These are phyloP conservation scores for Colletotrichum nymphaeae DNA, from an alignment of 2,329 filamentous ascomycete genomes.

Conservation along the genomic window DNA sequence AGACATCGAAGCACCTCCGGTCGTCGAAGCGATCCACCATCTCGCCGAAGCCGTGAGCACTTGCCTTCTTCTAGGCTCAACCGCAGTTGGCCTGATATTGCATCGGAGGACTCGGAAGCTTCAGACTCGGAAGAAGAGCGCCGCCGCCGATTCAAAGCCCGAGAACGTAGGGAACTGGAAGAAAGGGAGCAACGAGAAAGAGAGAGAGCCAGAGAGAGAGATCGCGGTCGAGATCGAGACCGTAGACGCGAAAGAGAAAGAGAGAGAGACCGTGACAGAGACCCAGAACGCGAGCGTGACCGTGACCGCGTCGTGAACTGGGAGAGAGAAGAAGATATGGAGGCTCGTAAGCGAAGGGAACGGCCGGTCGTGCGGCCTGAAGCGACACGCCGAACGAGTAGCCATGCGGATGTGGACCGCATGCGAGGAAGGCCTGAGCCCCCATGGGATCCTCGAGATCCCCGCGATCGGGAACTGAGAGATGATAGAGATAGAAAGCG, in stretches of 20 bases:
- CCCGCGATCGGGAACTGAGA: constrained; percentile 32
- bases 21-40: constrained; percentile 37
- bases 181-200: constrained; percentile 47
- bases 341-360: constrained; percentile 45
- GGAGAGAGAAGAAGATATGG: constrained; percentile 47
- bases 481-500: constrained; percentile 37
- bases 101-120: constrained; percentile 50
- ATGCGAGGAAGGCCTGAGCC: constrained; percentile 30
- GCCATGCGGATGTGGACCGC: constrained; percentile 61
- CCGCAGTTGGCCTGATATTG: constrained; percentile 54
- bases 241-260: constrained; percentile 35
- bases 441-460: constrained; percentile 33
- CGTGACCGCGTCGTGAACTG: constrained; percentile 45
- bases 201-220: constrained; percentile 50
- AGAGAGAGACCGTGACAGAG: constrained; percentile 44
- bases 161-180: constrained; percentile 36
- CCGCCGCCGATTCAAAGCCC: constrained; percentile 35
- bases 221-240: constrained; percentile 53
- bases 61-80: constrained; percentile 53
- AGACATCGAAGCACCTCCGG: constrained; percentile 51
- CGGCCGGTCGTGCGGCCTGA: constrained; percentile 53
- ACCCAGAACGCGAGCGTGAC: constrained; percentile 47
- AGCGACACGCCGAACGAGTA: constrained; percentile 57
- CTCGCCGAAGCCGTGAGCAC: constrained; percentile 47
- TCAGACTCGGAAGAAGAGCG: constrained; percentile 47